phyloP scores from a whole-genome alignment of 2,329 filamentous ascomycete genomes.

The Parastagonospora avenae region DNA sequence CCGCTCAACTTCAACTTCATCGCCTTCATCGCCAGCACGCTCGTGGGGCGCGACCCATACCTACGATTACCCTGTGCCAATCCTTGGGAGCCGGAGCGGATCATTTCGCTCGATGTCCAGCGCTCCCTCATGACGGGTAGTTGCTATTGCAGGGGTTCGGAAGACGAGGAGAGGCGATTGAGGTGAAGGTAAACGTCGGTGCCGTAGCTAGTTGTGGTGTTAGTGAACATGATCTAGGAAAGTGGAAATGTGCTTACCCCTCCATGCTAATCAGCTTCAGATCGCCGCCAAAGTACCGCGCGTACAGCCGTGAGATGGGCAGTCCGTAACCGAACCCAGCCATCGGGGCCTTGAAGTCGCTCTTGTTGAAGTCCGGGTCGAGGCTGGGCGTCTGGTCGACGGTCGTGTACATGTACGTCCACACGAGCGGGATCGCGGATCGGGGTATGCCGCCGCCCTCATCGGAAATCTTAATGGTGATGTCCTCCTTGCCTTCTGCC shows the following conservation, averaged over 20 bases:
- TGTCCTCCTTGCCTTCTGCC: conserved; percentile 96
- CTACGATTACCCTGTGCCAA: conserved; percentile 54
- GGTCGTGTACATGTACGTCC: conserved; percentile 99
- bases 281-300: conserved; percentile 96
- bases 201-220: conserved; percentile 71
- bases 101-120: conserved; percentile 49
- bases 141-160: conserved; percentile 92
- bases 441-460: conserved; percentile 95
- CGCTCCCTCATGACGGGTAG: conserved; percentile 86
- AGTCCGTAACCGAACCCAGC: conserved; percentile 98
- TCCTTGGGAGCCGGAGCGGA: conserved; percentile 56
- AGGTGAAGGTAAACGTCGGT: conserved; percentile 98
- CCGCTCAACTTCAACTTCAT: conserved; percentile 73
- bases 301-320: conserved; percentile 92
- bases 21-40: conserved; percentile 54
- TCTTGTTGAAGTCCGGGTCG: conserved; percentile 98
- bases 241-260: conserved; percentile 80
- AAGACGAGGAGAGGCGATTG: conserved; percentile 92
- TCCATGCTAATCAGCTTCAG: conserved; percentile 99
- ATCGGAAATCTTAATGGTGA: conserved; percentile 97
- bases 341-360: conserved; percentile 99
- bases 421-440: conserved; percentile 93
- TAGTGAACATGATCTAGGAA: no score
- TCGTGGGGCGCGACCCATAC: conserved; percentile 12
- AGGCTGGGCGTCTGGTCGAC: conserved; percentile 94